These are phyloP conservation scores for Benincasa hispida DNA, from an alignment of 306 rosid genomes.

Conservation along the genomic window DNA sequence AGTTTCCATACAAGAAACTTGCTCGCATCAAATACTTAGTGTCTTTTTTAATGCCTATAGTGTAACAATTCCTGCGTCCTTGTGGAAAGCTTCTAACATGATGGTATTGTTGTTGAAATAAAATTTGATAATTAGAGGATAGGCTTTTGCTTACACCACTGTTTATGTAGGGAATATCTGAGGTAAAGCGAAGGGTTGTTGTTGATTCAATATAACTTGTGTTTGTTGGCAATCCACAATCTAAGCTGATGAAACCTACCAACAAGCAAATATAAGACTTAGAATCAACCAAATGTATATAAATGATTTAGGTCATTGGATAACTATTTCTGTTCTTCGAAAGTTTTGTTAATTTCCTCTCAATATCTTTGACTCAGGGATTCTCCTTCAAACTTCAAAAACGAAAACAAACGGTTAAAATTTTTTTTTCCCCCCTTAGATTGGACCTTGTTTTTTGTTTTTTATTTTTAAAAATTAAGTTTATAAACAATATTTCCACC, in stretches of 20 bases:
- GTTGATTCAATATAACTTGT: neutral
- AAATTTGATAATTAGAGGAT: neutral
- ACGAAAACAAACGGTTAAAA: no score
- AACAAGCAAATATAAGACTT: neutral
- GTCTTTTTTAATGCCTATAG: neutral
- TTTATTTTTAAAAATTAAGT: no score
- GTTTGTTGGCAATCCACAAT: conserved; percentile 2
- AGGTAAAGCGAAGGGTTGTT: neutral
- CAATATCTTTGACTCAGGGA: no score
- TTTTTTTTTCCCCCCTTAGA: no score
- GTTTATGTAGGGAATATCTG: neutral
- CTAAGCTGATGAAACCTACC: conserved; percentile 9
- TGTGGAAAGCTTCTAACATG: conserved; percentile 26
- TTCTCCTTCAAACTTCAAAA: no score
- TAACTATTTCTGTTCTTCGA: no score
- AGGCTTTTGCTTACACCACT: neutral
- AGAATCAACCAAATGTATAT: no score
- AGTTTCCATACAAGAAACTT: conserved; percentile 25
- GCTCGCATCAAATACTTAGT: conserved; percentile 25
- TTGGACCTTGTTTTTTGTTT: no score
- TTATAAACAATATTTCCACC: no score
- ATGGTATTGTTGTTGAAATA: neutral
- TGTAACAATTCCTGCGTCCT: conserved; percentile 31
- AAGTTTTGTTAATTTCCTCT: no score
- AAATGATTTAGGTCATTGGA: no score